These are phyloP conservation scores for Ascochyta clinopodiicola DNA, from an alignment of 2,329 filamentous ascomycete genomes.

Conservation along the genomic window DNA sequence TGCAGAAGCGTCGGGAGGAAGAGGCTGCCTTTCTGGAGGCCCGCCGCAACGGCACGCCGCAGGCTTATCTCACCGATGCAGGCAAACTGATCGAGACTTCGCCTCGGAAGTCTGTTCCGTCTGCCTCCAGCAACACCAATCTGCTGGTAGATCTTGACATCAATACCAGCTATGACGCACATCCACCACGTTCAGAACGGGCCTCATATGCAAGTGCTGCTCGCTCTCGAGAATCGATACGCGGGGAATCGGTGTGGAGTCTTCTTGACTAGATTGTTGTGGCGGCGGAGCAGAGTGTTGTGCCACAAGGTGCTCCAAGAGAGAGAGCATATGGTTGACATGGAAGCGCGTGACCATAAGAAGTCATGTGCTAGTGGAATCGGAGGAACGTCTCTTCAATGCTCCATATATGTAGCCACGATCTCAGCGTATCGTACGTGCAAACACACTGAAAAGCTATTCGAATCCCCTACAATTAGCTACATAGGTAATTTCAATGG, in stretches of 20 bases:
- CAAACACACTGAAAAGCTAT: too few relatives aligned
- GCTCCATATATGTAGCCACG: too few relatives aligned
- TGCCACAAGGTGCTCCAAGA: too few relatives aligned
- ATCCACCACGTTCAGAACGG: not conserved
- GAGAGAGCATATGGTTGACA: too few relatives aligned
- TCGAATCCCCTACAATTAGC: too few relatives aligned
- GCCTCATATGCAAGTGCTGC: slow-evolving; percentile 10
- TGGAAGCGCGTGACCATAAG: too few relatives aligned
- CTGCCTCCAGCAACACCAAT: slow-evolving; percentile 17
- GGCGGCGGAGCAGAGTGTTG: too few relatives aligned
- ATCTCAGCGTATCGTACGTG: too few relatives aligned
- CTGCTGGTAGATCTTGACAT: slow-evolving; percentile 30
- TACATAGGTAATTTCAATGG: too few relatives aligned
- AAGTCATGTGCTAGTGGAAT: too few relatives aligned
- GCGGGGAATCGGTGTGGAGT: slow-evolving; percentile 4
- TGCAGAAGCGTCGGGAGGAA: slow-evolving; percentile 21
- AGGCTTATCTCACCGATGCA: not conserved
- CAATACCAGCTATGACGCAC: not conserved
- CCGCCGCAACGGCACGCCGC: slow-evolving; percentile 5
- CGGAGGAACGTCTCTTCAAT: too few relatives aligned
- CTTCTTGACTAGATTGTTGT: slow-evolving; percentile 21
- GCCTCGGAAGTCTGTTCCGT: slow-evolving; percentile 11
- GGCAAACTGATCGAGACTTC: slow-evolving; percentile 27
- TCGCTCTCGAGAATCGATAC: not conserved
- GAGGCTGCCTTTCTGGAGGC: slow-evolving; percentile 18